phyloP scores from a whole-genome alignment of 2,329 filamentous ascomycete genomes.

The Cercospora nicotianae region DNA sequence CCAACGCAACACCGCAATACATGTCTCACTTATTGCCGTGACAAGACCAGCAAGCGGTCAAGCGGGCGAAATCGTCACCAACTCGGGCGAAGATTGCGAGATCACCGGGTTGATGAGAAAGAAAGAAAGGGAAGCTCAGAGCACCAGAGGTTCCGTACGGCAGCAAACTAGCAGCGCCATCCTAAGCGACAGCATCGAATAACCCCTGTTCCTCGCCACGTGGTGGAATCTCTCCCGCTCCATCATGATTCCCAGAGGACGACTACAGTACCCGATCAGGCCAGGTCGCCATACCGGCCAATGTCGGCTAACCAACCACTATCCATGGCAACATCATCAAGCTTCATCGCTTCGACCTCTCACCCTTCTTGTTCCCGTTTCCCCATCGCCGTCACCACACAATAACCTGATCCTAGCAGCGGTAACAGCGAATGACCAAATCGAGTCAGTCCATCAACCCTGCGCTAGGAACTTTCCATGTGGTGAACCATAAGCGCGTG shows the following conservation, averaged over 20 bases:
- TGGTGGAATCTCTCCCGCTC: not conserved
- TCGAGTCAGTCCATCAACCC: slow-evolving; percentile 12
- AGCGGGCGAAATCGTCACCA: not conserved
- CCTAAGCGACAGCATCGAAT: not conserved
- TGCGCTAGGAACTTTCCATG: not conserved
- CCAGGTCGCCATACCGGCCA: not conserved
- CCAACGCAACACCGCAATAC: not conserved
- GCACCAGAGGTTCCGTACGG: not conserved
- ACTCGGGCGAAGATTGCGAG: not conserved
- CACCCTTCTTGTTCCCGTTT: not conserved
- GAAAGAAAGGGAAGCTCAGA: not conserved
- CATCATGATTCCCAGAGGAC: not conserved
- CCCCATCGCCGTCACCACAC: not conserved
- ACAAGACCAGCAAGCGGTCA: not conserved
- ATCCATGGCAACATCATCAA: not conserved
- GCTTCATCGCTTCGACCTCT: not conserved
- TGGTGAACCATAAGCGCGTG: not conserved
- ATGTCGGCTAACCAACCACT: slow-evolving; percentile 6
- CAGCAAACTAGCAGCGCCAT: not conserved
- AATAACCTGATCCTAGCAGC: not conserved
- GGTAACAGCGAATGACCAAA: not conserved
- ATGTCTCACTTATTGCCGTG: not conserved
- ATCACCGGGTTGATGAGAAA: not conserved
- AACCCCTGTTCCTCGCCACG: slow-evolving; percentile 4
- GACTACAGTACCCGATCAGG: not conserved